Base-by-base conservation (phyloP, 75 land plant genomes). In the Isoetes taiwanensis region DNA sequence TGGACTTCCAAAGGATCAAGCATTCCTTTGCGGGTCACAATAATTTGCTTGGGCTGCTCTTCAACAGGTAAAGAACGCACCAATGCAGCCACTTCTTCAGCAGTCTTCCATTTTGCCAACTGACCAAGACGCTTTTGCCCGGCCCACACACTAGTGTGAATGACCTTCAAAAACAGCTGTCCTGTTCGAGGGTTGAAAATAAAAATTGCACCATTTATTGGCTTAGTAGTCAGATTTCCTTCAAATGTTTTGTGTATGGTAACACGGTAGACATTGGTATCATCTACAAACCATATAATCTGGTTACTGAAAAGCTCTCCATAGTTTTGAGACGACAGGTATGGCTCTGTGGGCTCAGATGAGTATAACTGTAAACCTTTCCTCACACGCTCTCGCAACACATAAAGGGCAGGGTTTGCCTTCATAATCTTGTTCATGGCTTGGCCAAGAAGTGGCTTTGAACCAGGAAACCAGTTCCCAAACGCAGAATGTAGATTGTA, bases 381-480 rank as follows among this genome's bases (percentile, higher is more conserved):
- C 41, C 99, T 69, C 58, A 94, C 93, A 11, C 99, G 76, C 69
- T 94, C 99, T 52, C 99, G 79, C 64, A 88, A 52, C 27, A 94
- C 99, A 73, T 88, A 94, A 27, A 94, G 68, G 16, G 98, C 98
- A 19, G 99, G 99, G 79, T 94, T 94, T 37, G 99, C 93, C 96
- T 94, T 94, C 99, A 94, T 94, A 54, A 94, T 94, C 72, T 94
- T 94, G 63, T 94, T 94, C 83, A 94, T 94, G 29, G 99, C 99
- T 68, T 94, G 96, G 8, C 83, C 86, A 28, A 94, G 71, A 31
- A 94, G 67, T 16, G 99, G 96, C 57, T 94, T 94, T 23, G 99
- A 94, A 3, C 99, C 96, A 55, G 99, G 99, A 62, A 94, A 94
- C 99, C 99, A 94, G 56, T 94, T 94, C 32, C 99, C 99, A 76